A percentile compares a stretch with the other conserved stretches of the same genome.
Evolutionary conservation across 805 yeast genomes (phyloP).

Genomic region (Tanozyma kutaoensis): DNA sequence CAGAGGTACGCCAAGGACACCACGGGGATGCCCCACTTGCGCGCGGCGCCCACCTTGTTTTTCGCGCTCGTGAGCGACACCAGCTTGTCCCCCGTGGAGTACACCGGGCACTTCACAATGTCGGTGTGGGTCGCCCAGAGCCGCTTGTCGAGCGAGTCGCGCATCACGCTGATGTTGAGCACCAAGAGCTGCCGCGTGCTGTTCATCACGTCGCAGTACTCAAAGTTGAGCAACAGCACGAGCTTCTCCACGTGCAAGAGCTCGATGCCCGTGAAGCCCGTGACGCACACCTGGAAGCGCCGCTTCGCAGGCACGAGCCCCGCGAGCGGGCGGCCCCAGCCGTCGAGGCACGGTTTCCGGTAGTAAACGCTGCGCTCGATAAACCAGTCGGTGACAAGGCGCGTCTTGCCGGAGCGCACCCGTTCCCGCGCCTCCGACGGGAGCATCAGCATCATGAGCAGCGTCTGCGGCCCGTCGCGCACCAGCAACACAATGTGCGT

Average conservation of each 20-base stretch:
- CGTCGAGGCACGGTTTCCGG: conserved; percentile 33
- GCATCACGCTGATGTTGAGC: conserved; percentile 34
- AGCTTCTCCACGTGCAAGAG: conserved; percentile 57
- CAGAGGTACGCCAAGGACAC: conserved; percentile 41
- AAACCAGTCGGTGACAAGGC: conserved; percentile 65
- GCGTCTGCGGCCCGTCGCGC: conserved; percentile 14
- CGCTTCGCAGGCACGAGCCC: conserved; percentile 14
- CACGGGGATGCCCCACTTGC: conserved; percentile 44
- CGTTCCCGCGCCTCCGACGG: conserved; percentile 11
- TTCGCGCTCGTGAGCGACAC: conserved; percentile 30
- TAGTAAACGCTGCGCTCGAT: conserved; percentile 62
- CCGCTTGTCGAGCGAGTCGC: conserved; percentile 18
- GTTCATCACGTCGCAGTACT: conserved; percentile 34
- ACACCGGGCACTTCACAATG: conserved; percentile 20
- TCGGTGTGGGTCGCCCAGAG: conserved; percentile 24
- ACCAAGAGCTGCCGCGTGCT: conserved; percentile 42
- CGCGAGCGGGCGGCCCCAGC: conserved; percentile 50
- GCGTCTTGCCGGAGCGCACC: conserved; percentile 8
- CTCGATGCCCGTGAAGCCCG: conserved; percentile 75
- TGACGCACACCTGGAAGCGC: conserved; percentile 32
- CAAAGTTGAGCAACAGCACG: conserved; percentile 38
- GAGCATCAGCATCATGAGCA: conserved; percentile 12
- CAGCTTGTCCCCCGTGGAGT: conserved; percentile 9
- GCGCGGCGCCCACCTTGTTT: conserved; percentile 45
- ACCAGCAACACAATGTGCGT: conserved; percentile 22